phyloP scores from a whole-genome alignment of 164 flowering plant genomes.

The Hamamelis virginiana region DNA sequence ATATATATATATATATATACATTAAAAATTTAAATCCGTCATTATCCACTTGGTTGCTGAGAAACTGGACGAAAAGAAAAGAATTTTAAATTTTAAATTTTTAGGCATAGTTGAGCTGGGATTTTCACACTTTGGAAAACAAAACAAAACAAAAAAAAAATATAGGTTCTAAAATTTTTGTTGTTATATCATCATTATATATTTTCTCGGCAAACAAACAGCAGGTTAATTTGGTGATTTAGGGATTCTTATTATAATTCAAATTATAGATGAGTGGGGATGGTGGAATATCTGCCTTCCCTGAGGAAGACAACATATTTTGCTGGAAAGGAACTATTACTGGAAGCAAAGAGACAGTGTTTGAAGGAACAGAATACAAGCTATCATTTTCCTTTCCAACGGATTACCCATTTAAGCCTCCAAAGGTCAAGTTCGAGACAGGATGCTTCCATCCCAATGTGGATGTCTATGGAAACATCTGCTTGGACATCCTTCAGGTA shows the following conservation, averaged over 20 bases:
- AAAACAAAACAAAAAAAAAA: background rate
- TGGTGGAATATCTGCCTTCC: conserved; percentile 83
- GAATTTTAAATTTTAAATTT: background rate
- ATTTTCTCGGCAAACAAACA: background rate
- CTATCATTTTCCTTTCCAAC: conserved; percentile 65
- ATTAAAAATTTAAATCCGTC: background rate
- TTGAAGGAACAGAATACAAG: conserved; percentile 87
- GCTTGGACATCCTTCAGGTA: conserved; percentile 96
- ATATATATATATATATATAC: too few species aligned
- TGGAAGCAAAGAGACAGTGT: conserved; percentile 93
- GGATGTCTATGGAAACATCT: conserved; percentile 79
- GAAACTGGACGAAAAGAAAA: background rate
- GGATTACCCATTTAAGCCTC: conserved; percentile 93
- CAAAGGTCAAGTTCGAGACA: conserved; percentile 89
- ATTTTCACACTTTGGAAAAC: background rate
- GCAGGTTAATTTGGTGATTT: background rate
- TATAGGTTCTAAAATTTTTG: background rate
- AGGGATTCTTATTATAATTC: background rate
- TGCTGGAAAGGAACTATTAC: conserved; percentile 91
- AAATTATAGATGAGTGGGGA: conserved; percentile 77
- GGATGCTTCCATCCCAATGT: conserved; percentile 92
- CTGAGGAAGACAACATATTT: conserved; percentile 93
- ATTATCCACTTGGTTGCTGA: background rate
- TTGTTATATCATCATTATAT: background rate
- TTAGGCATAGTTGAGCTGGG: background rate